phyloP scores from a whole-genome alignment of 768 basidiomycete species.

The Leccinum olivaceopallidum region DNA sequence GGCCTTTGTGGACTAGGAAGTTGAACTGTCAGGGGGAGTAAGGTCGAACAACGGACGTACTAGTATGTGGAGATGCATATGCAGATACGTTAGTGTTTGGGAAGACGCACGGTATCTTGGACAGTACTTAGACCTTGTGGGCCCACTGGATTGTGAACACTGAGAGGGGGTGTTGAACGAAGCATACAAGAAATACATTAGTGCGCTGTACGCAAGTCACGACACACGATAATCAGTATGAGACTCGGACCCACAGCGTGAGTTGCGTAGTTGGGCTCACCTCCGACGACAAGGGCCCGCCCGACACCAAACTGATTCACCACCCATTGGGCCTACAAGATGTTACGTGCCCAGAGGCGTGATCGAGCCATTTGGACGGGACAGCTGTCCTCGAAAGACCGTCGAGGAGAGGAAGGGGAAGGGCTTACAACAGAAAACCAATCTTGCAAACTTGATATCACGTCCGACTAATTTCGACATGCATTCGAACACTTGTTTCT shows the following conservation, averaged over 20 bases:
- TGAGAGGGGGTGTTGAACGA: neutral
- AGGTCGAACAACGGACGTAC: no score
- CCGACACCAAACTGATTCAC: conserved; percentile 39
- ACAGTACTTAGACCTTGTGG: conserved; percentile 40
- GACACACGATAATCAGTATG: neutral
- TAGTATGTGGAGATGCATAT: no score
- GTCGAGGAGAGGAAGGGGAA: no score
- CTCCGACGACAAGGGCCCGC: conserved; percentile 49
- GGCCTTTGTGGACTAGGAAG: no score
- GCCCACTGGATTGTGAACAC: conserved; percentile 24
- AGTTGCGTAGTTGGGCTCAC: conserved; percentile 16
- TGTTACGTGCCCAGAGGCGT: no score
- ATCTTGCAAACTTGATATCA: conserved; percentile 34
- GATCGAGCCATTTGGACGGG: conserved; percentile 1
- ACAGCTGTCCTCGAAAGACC: no score
- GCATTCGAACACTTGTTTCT: conserved; percentile 12
- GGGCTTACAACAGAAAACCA: conserved; percentile 4
- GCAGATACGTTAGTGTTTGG: neutral
- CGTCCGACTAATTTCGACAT: conserved; percentile 30
- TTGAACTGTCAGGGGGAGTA: no score
- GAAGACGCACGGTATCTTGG: conserved; percentile 38
- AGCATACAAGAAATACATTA: neutral
- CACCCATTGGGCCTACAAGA: conserved; percentile 45
- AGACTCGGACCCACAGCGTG: no score
- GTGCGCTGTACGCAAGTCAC: conserved; percentile 16